Evolutionary conservation across 169 alveolate genomes (phyloP).

Genomic region (Plasmodium fragile): DNA sequence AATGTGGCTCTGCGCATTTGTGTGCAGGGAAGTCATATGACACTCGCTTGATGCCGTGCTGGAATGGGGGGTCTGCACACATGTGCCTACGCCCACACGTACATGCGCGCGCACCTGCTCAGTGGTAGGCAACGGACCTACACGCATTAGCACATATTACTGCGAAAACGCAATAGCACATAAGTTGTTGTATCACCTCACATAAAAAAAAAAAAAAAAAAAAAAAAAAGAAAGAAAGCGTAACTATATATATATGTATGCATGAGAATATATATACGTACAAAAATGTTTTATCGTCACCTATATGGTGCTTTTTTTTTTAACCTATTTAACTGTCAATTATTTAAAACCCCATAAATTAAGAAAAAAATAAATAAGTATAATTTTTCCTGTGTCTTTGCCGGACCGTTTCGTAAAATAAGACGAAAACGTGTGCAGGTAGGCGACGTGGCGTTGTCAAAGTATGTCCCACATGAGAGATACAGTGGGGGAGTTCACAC

Average conservation of each 20-base stretch:
- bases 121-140: background rate
- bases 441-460: background rate
- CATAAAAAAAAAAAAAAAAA: background rate
- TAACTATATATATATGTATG: background rate
- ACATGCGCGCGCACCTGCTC: background rate
- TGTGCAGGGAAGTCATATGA: background rate
- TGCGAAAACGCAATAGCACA: background rate
- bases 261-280: background rate
- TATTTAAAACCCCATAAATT: conserved; percentile 15
- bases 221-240: background rate
- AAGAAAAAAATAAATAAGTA: background rate
- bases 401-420: background rate
- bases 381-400: background rate
- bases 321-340: conserved; percentile 51
- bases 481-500: background rate
- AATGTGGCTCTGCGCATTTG: background rate
- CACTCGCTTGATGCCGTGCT: background rate
- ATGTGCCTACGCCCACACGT: background rate
- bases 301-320: background rate
- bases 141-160: background rate
- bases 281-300: conserved; percentile 16
- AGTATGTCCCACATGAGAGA: background rate
- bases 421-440: background rate
- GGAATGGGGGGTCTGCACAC: background rate
- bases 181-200: background rate